Evolutionary conservation across 176 grass and related monocot genomes (phyloP).

Genomic region (Tuctoria greenei): DNA sequence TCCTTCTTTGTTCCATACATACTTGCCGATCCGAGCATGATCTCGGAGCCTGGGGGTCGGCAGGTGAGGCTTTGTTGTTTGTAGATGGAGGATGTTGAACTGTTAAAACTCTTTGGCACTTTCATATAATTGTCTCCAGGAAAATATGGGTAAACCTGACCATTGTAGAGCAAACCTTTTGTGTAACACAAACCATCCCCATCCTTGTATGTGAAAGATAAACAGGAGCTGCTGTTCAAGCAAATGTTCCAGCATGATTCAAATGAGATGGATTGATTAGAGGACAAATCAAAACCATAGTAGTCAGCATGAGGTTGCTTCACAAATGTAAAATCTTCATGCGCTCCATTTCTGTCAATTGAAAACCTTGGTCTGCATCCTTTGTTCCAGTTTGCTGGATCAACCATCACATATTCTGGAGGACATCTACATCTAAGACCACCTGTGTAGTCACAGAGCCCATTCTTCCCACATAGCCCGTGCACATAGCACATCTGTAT

Average conservation of each 20-base stretch:
- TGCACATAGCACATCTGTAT: conserved; percentile 59
- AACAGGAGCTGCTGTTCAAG: conserved; percentile 42
- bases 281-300: conserved; percentile 62
- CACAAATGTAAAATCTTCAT: conserved; percentile 42
- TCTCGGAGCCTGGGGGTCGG: background rate
- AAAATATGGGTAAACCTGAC: conserved; percentile 47
- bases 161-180: conserved; percentile 59
- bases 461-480: conserved; percentile 72
- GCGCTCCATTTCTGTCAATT: conserved; percentile 31
- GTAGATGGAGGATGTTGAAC: conserved; percentile 2
- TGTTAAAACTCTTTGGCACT: conserved; percentile 48
- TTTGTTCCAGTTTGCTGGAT: conserved; percentile 65
- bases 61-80: conserved; percentile 38
- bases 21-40: conserved; percentile 28
- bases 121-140: conserved; percentile 64
- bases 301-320: conserved; percentile 52
- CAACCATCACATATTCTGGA: conserved; percentile 57
- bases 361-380: conserved; percentile 54
- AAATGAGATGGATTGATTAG: conserved; percentile 32
- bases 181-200: conserved; percentile 56
- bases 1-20: conserved; percentile 50
- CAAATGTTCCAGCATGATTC: conserved; percentile 53
- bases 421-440: conserved; percentile 51
- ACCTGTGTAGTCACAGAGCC: conserved; percentile 52
- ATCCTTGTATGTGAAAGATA: conserved; percentile 56